Evolutionary conservation across 139 green algal species (phyloP).

Genomic region (Micromonas pusilla): DNA sequence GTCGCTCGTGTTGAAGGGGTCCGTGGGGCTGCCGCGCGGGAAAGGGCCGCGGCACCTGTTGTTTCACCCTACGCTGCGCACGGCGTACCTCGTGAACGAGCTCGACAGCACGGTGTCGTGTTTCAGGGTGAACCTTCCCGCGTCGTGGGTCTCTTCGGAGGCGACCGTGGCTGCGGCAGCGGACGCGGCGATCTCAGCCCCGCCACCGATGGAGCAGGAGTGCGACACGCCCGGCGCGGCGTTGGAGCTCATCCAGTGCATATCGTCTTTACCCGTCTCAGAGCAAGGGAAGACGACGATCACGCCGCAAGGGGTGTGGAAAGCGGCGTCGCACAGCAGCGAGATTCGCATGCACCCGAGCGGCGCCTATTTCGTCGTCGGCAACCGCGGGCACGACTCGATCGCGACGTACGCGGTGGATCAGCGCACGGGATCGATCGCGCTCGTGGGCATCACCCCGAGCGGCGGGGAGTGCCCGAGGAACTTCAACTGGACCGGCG

Average conservation of each 20-base stretch:
- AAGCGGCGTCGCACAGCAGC: slow-evolving; percentile 13
- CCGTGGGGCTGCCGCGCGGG: not conserved
- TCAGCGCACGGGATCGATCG: not conserved
- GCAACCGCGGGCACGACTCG: slow-evolving; percentile 31
- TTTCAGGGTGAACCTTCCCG: slow-evolving; percentile 12
- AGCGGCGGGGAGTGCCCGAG: slow-evolving; percentile 22
- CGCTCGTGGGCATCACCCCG: not conserved
- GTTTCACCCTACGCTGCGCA: slow-evolving; percentile 25
- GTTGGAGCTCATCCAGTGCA: slow-evolving; percentile 4
- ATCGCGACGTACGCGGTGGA: slow-evolving; percentile 24
- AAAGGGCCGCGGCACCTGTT: slow-evolving; percentile 31
- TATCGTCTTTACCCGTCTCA: not conserved
- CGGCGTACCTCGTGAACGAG: slow-evolving; percentile 34
- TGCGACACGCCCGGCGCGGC: not conserved
- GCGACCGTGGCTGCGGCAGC: too few relatives aligned
- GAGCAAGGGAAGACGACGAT: not conserved
- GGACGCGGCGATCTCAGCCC: too few relatives aligned
- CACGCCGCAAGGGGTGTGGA: slow-evolving; percentile 24
- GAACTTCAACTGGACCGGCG: slow-evolving; percentile 26
- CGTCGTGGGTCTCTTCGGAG: too few relatives aligned
- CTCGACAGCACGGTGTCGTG: slow-evolving; percentile 25
- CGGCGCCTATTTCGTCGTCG: slow-evolving; percentile 22
- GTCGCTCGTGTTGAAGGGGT: not conserved
- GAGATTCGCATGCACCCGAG: slow-evolving; percentile 30
- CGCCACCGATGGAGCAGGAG: not conserved